Base-by-base conservation (phyloP, 164 flowering plant genomes). In the Akebia trifoliata region DNA sequence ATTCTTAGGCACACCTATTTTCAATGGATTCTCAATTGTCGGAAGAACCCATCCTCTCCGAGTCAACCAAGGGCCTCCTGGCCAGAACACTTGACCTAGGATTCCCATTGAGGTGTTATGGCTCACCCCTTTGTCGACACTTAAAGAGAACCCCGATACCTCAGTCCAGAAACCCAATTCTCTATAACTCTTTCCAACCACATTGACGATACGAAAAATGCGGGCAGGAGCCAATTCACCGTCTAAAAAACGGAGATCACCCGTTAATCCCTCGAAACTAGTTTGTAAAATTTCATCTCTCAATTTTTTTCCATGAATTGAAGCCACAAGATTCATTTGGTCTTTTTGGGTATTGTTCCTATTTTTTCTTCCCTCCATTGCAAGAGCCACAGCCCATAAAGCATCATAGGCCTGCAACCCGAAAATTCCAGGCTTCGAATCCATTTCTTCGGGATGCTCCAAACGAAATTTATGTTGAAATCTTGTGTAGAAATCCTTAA, bases 91-190 rank as follows among this genome's bases (percentile, higher is more conserved):
- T 4, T 40, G 66, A 25, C 54, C 67, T 43, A 73, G 20, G 8
- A 5, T 15, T 35, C 30, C 28, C 71, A 70, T 67, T 1, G 70
- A 64, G 1, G 29, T 17, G 40, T 34, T 45, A 46, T 61, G 18
- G 1, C 5, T 22, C 9, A 6, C 21, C 12, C 15, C 57, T 12
- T 59, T 48, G 34, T 29, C 52, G 1, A 4, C 2, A 24, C 29
- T 35, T 17, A 53, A 8, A 0, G 73, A 70, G 62, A 76, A 76
- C 8, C 77, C 73, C 14, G n/a, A 9, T 25, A 36, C 38, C 0
- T 61, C 31, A 3, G 74, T 46, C 80, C 80, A 76, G 51, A 58
- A 70, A 4, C 75, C 80, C 2, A 73, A 55, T 51, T 72, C 76
- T 9, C 36, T 54, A 38, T 64, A 65, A 31, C 69, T 61, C 53